A percentile compares a stretch with the other conserved stretches of the same genome.
Conservation (phyloP, 2,329 filamentous ascomycete species). For the Daldinia sp. region DNA sequence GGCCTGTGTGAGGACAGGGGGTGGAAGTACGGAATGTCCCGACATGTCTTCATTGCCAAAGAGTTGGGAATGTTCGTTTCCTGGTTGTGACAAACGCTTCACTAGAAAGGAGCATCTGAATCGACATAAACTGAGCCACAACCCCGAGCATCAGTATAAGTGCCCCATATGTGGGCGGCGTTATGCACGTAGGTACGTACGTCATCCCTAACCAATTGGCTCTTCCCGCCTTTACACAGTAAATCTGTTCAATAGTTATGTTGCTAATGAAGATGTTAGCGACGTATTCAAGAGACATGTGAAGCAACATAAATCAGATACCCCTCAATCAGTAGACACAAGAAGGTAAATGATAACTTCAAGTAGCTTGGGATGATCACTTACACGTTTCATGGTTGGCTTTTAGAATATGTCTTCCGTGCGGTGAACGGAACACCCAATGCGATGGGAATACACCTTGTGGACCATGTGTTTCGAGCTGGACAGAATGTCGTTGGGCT, state of each 20-base stretch:
- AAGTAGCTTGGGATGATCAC: background rate
- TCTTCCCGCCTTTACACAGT: background rate
- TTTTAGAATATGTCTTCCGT: constrained; percentile 40
- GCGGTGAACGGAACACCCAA: constrained; percentile 42
- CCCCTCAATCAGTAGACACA: constrained; percentile 19
- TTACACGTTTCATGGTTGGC: constrained; percentile 8
- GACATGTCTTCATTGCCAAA: constrained; percentile 34
- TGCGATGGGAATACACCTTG: constrained; percentile 45
- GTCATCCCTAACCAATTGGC: background rate
- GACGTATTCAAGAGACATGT: constrained; percentile 47
- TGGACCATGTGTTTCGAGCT: constrained; percentile 37
- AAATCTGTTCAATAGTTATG: background rate
- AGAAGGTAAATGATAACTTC: constrained; percentile 10
- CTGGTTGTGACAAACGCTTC: constrained; percentile 45
- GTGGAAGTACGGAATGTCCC: constrained; percentile 6
- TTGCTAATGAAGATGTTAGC: constrained; percentile 26
- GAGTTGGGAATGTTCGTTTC: constrained; percentile 42
- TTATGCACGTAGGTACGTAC: constrained; percentile 45
- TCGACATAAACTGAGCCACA: constrained; percentile 46
- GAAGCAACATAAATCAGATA: constrained; percentile 42
- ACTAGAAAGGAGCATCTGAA: constrained; percentile 47
- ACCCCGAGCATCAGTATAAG: constrained; percentile 43
- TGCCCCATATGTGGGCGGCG: constrained; percentile 46
- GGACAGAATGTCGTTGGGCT: constrained; percentile 38
- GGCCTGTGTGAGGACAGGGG: constrained; percentile 10